phyloP scores from a whole-genome alignment of 2,329 filamentous ascomycete genomes.

The Phaeophleospora eucalypticola region DNA sequence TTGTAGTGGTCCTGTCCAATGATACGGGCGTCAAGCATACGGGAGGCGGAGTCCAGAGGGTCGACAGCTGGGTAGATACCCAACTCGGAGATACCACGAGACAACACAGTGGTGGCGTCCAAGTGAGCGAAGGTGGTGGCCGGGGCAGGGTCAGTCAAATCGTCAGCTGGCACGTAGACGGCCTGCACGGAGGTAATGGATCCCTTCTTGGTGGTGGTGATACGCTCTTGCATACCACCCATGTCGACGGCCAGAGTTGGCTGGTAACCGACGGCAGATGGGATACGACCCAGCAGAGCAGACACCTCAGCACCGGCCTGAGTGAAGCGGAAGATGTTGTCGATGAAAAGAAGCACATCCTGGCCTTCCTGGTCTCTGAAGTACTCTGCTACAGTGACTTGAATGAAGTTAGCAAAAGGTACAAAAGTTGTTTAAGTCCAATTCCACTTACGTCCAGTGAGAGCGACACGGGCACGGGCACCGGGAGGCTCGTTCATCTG shows the following conservation, averaged over 20 bases:
- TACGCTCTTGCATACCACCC: conserved; percentile 99
- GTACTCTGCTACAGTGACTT: conserved; percentile 68
- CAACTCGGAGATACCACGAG: conserved; percentile 99
- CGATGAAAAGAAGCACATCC: conserved; percentile 98
- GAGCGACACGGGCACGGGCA: conserved; percentile 98
- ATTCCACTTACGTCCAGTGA: conserved; percentile 62
- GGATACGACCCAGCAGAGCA: conserved; percentile 97
- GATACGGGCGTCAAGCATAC: conserved; percentile 98
- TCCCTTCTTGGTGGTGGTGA: conserved; percentile 98
- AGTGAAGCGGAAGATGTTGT: conserved; percentile 99
- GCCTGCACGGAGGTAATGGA: conserved; percentile 99
- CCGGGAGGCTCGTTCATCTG: conserved; percentile 99
- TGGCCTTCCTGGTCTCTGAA: conserved; percentile 79
- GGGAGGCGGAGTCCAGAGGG: conserved; percentile 98
- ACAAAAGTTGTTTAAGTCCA: not conserved
- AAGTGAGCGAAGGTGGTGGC: conserved; percentile 99
- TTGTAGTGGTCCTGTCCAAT: conserved; percentile 98
- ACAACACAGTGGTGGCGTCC: conserved; percentile 99
- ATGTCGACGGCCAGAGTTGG: conserved; percentile 97
- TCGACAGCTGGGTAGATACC: conserved; percentile 99
- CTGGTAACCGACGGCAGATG: conserved; percentile 99
- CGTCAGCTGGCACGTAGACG: conserved; percentile 99
- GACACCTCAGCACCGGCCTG: conserved; percentile 99
- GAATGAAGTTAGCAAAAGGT: not conserved
- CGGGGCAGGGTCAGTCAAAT: conserved; percentile 99